Evolutionary conservation across 2,329 filamentous ascomycete genomes (phyloP).

Genomic region (Neopestalotiopsis clavispora): DNA sequence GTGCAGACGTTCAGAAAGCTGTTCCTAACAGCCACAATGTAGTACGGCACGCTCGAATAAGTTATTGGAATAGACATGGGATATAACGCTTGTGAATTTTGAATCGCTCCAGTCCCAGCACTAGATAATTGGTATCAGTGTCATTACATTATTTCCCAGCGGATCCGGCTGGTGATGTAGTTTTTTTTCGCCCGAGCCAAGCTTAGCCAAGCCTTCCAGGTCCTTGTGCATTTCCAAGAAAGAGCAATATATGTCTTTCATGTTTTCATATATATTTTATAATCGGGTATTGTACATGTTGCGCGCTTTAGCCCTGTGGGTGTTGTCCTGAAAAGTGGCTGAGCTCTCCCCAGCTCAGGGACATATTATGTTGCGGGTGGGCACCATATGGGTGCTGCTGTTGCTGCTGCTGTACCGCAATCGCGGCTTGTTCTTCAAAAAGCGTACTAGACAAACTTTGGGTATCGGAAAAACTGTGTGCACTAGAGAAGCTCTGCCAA

Average conservation of each 20-base stretch:
- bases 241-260: conserved; percentile 5
- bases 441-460: conserved; percentile 21
- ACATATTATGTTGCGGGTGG: conserved; percentile 15
- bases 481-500: conserved; percentile 22
- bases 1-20: too few species aligned
- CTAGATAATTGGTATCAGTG: conserved; percentile 12
- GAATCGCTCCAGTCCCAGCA: conserved; percentile 1
- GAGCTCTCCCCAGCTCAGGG: conserved; percentile 20
- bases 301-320: background rate
- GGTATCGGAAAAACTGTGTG: conserved; percentile 17
- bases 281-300: background rate
- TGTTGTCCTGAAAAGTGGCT: conserved; percentile 18
- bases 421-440: conserved; percentile 21
- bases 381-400: conserved; percentile 14
- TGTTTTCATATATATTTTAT: background rate
- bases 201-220: conserved; percentile 7
- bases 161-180: background rate
- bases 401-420: conserved; percentile 15
- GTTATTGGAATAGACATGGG: background rate
- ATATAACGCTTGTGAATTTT: background rate
- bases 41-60: background rate
- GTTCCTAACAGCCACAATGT: too few species aligned
- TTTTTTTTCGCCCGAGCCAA: background rate
- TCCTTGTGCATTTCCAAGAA: background rate
- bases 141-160: conserved; percentile 17